Evolutionary conservation across 352 stramenopile species (phyloP).

Genomic region (Aphanomyces cochlioides): DNA sequence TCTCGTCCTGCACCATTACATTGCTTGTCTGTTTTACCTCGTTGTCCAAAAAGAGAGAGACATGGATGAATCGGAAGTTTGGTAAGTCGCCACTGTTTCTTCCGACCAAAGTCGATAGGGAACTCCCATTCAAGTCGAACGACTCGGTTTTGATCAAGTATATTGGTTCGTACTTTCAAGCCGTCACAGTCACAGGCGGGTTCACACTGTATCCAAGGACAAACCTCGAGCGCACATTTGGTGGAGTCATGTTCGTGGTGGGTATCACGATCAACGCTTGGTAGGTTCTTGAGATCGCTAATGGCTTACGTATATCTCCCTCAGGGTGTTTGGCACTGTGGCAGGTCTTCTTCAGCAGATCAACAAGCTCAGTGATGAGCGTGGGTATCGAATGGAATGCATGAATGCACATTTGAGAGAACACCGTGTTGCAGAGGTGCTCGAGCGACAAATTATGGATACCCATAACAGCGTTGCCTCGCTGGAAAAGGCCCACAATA

Average conservation of each 20-base stretch:
- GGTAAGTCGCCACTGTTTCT: constrained; percentile 5
- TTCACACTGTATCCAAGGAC: background rate
- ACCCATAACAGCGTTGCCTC: background rate
- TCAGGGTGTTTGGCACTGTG: background rate
- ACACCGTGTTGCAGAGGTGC: background rate
- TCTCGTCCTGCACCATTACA: constrained; percentile 14
- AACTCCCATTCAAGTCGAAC: background rate
- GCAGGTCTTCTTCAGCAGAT: background rate
- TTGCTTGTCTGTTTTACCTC: constrained; percentile 11
- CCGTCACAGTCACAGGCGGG: background rate
- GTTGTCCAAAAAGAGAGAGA: background rate
- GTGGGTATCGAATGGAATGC: background rate
- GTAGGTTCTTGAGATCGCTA: background rate
- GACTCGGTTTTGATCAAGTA: constrained; percentile 14
- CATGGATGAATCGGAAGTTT: background rate
- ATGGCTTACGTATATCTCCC: background rate
- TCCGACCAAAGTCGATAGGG: background rate
- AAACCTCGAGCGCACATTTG: background rate
- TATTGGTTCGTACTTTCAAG: constrained; percentile 2
- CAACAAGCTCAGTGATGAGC: constrained; percentile 2
- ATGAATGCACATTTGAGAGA: background rate
- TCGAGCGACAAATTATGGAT: background rate
- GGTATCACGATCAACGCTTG: background rate
- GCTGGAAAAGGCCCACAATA: background rate
- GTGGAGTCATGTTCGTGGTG: background rate